Conservation (phyloP, 805 yeast species). For the Nakazawaea anatomiae region DNA sequence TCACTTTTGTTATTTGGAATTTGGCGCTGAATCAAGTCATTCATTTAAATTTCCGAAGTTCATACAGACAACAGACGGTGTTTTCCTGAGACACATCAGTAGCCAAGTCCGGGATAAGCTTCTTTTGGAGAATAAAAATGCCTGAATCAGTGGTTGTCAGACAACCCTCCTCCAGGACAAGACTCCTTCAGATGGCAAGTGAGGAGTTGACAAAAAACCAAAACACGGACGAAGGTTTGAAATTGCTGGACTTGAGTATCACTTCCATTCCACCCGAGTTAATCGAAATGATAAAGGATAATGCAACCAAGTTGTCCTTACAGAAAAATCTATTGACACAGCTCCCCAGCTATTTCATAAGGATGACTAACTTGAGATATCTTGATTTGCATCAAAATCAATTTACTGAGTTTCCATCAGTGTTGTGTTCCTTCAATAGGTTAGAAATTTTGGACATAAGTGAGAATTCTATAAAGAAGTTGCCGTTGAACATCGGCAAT, state of each 20-base stretch:
- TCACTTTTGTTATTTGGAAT: no score
- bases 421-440: conserved; percentile 29
- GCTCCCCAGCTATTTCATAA: conserved; percentile 42
- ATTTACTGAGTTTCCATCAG: conserved; percentile 46
- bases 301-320: conserved; percentile 46
- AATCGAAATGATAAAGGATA: conserved; percentile 17
- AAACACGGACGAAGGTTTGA: conserved; percentile 24
- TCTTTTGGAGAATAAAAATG: conserved; percentile 11
- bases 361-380: conserved; percentile 43
- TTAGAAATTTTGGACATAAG: conserved; percentile 67
- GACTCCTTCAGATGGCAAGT: conserved; percentile 14
- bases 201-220: conserved; percentile 18
- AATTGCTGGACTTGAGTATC: conserved; percentile 33
- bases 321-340: conserved; percentile 42
- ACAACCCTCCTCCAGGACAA: conserved; percentile 9
- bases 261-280: conserved; percentile 26
- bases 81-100: no score
- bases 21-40: neutral
- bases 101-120: neutral
- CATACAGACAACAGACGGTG: no score
- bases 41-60: neutral
- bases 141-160: neutral
- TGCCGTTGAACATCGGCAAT: conserved; percentile 38
- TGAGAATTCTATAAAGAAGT: conserved; percentile 39
- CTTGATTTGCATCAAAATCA: conserved; percentile 62